Percentiles rank a stretch among this genome's conserved stretches.
phyloP scores from a whole-genome alignment of 2,329 filamentous ascomycete genomes.

The Microcyclospora tardicrescens region DNA sequence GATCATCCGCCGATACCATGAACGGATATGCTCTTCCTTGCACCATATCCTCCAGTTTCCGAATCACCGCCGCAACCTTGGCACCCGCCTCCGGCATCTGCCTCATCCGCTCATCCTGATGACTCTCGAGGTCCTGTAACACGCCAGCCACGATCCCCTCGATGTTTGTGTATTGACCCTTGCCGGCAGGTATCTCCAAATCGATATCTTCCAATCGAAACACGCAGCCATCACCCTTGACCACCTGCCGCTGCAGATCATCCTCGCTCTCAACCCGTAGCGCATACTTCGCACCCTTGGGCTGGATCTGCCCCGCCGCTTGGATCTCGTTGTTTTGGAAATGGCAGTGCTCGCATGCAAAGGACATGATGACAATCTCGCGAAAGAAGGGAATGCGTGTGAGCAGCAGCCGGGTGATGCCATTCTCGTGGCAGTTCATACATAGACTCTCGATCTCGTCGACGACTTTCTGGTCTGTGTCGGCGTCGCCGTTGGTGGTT shows the following conservation, averaged over 20 bases:
- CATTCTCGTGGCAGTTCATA: constrained; percentile 46
- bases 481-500: constrained; percentile 17
- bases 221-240: constrained; percentile 79
- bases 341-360: constrained; percentile 78
- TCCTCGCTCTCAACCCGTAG: constrained; percentile 58
- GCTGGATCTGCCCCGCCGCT: constrained; percentile 80
- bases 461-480: constrained; percentile 34
- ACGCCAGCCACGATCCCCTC: constrained; percentile 75
- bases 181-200: constrained; percentile 80
- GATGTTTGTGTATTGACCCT: constrained; percentile 84
- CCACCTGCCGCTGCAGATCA: constrained; percentile 75
- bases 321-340: constrained; percentile 91
- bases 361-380: constrained; percentile 95
- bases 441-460: constrained; percentile 42
- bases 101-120: constrained; percentile 70
- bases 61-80: constrained; percentile 66
- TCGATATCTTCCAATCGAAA: constrained; percentile 86
- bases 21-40: constrained; percentile 72
- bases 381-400: constrained; percentile 94
- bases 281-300: constrained; percentile 72
- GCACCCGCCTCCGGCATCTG: constrained; percentile 63
- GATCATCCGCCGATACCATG: constrained; percentile 76
- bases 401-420: constrained; percentile 71
- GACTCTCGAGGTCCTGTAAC: constrained; percentile 64
- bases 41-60: constrained; percentile 63